Evolutionary conservation across 2,329 filamentous ascomycete species (phyloP), one percentile per base, ranked within the genome.

Genomic region (Penicillium sp.): DNA sequence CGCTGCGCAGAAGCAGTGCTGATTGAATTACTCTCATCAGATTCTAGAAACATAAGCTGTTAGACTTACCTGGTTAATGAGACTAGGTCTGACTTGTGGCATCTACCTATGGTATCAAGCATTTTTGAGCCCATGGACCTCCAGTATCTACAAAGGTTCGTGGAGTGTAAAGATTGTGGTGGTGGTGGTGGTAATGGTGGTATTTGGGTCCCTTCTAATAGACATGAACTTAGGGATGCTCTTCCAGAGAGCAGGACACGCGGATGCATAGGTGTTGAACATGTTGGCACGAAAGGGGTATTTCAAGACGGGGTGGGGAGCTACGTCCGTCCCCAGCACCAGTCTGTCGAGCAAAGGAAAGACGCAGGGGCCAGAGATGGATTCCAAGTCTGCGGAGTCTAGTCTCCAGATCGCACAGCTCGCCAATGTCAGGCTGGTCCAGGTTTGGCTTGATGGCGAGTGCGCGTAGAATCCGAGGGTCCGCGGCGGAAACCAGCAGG

Each of bases 271-370:
- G 35, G 15, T 15, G 11, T 41, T 41, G 5, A 1, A 41, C 15
- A 15, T 9, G 13, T 15, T 15, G 35, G 3, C 35, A 41, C 3
- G 15, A 5, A 15, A 9, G 35, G 13, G 35, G 11, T 13, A 15
- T 41, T 41, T 15, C 35, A 15, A 15, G 15, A 41, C 11, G 5
- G 15, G 11, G 35, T 5, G 9, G 11, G 15, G 13, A 41, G 5
- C 35, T 11, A 41, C 35, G 8, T 41, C 11, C 35, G 11, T 13
- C 11, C 35, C 11, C 13, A 41, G 9, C 35, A 41, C 11, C 13
- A 41, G 35, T 6, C 35, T 41, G 35, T 55, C 30, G 46, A 23
- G 56, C 61, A 13, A 59, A 57, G 30, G 47, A 58, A 62, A 26
- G 55, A 48, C 30, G 56, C 29, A 62, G 35, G 55, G 21, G 26